Percentiles rank a stretch among this genome's conserved stretches.
Evolutionary conservation across 2,329 filamentous ascomycete species (phyloP).

Genomic region (Fonsecaea pugnacius): DNA sequence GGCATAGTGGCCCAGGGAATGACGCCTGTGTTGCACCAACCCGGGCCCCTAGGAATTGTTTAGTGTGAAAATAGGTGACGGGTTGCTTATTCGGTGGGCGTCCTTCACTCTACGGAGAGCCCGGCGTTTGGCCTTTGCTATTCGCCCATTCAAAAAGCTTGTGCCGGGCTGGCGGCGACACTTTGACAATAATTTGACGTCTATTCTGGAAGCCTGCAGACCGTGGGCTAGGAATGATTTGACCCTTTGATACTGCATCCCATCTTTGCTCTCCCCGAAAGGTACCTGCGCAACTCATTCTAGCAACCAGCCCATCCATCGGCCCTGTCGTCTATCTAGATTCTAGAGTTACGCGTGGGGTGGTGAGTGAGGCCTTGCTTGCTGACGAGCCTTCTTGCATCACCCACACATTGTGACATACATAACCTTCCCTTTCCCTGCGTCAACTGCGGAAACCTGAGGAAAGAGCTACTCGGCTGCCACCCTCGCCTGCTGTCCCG

Average conservation of each 20-base stretch:
- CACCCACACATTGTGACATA: constrained; percentile 5
- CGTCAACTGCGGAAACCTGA: constrained; percentile 25
- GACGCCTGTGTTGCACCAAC: background rate
- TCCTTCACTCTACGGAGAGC: background rate
- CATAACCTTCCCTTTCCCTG: constrained; percentile 9
- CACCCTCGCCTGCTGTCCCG: constrained; percentile 17
- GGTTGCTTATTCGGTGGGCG: background rate
- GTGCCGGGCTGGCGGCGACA: constrained; percentile 12
- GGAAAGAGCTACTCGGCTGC: constrained; percentile 24
- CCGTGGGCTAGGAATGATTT: constrained; percentile 1
- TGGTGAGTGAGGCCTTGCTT: background rate
- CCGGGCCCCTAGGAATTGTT: background rate
- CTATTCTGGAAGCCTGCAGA: constrained; percentile 18
- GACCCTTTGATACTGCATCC: constrained; percentile 1
- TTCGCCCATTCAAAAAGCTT: constrained; percentile 14
- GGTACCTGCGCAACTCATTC: constrained; percentile 1
- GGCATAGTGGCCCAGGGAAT: background rate
- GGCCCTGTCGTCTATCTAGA: constrained; percentile 5
- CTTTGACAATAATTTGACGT: constrained; percentile 12
- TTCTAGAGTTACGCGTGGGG: constrained; percentile 2
- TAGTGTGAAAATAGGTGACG: background rate
- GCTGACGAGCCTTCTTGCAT: constrained; percentile 21
- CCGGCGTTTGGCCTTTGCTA: background rate
- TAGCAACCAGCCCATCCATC: background rate
- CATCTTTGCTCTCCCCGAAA: background rate